Evolutionary conservation across 1,284 basidiomycete genomes (phyloP).

Genomic region (Ustilago crameri): DNA sequence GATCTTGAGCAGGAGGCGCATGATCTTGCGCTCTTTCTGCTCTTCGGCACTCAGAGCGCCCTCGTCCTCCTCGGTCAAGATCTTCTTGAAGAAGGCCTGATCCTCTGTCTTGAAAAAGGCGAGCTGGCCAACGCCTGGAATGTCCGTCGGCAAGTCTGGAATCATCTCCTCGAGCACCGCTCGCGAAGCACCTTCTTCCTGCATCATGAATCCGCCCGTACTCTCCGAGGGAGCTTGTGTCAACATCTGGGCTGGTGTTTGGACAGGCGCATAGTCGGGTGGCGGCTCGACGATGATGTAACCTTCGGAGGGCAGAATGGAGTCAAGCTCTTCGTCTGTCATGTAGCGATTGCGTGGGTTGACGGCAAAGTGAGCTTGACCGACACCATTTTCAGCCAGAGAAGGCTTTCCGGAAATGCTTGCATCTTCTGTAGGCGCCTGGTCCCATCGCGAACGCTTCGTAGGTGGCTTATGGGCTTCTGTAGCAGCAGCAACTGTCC

Average conservation of each 20-base stretch:
- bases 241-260: conserved; percentile 80
- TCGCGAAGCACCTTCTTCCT: conserved; percentile 89
- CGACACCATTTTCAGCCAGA: conserved; percentile 15
- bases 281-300: conserved; percentile 94
- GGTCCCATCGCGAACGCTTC: conserved; percentile 91
- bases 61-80: conserved; percentile 92
- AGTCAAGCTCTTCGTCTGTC: conserved; percentile 93
- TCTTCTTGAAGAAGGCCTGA: conserved; percentile 96
- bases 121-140: conserved; percentile 94
- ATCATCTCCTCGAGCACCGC: conserved; percentile 84
- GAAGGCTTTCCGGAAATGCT: conserved; percentile 4
- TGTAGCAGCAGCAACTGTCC: conserved; percentile 74
- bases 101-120: conserved; percentile 99
- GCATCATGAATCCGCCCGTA: conserved; percentile 89
- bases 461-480: conserved; percentile 71
- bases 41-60: conserved; percentile 86
- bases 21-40: conserved; percentile 99
- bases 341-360: conserved; percentile 95
- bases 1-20: conserved; percentile 99
- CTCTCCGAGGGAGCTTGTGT: conserved; percentile 74
- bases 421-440: conserved; percentile 73
- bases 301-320: conserved; percentile 85
- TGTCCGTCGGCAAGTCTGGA: conserved; percentile 96
- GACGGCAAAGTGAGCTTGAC: conserved; percentile 6
- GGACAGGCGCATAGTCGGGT: conserved; percentile 86